Percentiles rank a stretch among this genome's conserved stretches.
Conservation (phyloP, 2,329 filamentous ascomycete genomes). For the Beauveria scarabaeidicola region DNA sequence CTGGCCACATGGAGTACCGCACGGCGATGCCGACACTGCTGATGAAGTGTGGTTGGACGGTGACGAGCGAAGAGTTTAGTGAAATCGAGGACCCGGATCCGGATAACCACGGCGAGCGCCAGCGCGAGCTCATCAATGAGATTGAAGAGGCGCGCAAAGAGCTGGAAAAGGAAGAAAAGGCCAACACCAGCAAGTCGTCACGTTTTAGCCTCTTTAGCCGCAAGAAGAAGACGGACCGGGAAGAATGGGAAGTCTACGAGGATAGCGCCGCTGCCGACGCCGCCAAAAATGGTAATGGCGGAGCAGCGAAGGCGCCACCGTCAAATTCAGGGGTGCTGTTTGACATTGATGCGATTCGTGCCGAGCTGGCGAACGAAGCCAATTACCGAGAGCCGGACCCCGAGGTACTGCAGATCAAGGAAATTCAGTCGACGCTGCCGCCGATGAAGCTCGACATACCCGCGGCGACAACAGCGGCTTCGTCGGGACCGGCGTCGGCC, state of each 20-base stretch:
- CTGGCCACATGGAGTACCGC: conserved; percentile 95
- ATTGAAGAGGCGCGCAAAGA: conserved; percentile 90
- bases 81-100: conserved; percentile 98
- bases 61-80: conserved; percentile 86
- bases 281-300: conserved; percentile 19
- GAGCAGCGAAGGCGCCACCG: conserved; percentile 17
- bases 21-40: conserved; percentile 82
- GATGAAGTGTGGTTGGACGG: conserved; percentile 80
- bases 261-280: conserved; percentile 43
- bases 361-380: conserved; percentile 65
- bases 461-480: conserved; percentile 16
- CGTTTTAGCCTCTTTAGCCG: conserved; percentile 72
- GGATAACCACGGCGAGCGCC: conserved; percentile 78
- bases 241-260: conserved; percentile 92
- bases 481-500: conserved; percentile 12
- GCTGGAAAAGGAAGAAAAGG: conserved; percentile 70
- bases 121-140: conserved; percentile 89
- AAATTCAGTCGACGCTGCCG: conserved; percentile 80
- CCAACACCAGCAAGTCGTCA: conserved; percentile 38
- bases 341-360: conserved; percentile 87
- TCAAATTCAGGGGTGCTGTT: conserved; percentile 66
- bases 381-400: conserved; percentile 39
- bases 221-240: conserved; percentile 72
- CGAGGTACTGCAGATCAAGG: conserved; percentile 52
- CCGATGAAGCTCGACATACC: conserved; percentile 71